A percentile compares a stretch with the other conserved stretches of the same genome.
Evolutionary conservation across 768 basidiomycete genomes (phyloP).

Genomic region (Saitozyma sp.): DNA sequence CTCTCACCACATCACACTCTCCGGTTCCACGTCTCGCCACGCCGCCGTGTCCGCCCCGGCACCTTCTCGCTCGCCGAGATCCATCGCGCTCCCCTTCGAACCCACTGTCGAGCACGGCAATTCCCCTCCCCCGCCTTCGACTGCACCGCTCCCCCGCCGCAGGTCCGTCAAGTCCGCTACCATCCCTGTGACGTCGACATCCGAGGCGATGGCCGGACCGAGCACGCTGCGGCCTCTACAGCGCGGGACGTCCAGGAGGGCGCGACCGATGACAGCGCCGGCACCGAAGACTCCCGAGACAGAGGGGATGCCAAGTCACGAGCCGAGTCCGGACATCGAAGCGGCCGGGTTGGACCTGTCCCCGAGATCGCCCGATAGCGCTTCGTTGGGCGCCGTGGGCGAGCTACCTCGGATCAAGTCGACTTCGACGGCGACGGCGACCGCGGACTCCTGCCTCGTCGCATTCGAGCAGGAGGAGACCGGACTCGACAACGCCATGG

Average conservation of each 20-base stretch:
- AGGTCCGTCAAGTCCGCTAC: background rate
- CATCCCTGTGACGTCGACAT: constrained; percentile 13
- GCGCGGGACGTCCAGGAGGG: no score
- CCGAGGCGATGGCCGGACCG: constrained; percentile 13
- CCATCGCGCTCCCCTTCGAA: background rate
- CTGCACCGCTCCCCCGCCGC: background rate
- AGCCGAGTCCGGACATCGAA: background rate
- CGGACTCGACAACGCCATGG: constrained; percentile 23
- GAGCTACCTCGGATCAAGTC: background rate
- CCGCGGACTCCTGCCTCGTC: constrained; percentile 13
- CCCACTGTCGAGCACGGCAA: background rate
- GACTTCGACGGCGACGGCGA: background rate
- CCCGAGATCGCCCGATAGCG: background rate
- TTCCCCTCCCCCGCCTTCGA: constrained; percentile 1
- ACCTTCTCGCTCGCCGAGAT: background rate
- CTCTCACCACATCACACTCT: constrained; percentile 47
- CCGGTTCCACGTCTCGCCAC: constrained; percentile 11
- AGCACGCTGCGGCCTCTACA: no score
- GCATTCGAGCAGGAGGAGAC: constrained; percentile 12
- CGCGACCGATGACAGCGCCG: constrained; percentile 11
- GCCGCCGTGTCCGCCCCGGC: background rate
- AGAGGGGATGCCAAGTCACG: background rate
- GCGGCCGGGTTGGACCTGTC: constrained; percentile 10
- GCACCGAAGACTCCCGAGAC: background rate
- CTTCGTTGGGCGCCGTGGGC: background rate